Evolutionary conservation across 2,329 filamentous ascomycete species (phyloP).

Genomic region (Cladosporium phlei): DNA sequence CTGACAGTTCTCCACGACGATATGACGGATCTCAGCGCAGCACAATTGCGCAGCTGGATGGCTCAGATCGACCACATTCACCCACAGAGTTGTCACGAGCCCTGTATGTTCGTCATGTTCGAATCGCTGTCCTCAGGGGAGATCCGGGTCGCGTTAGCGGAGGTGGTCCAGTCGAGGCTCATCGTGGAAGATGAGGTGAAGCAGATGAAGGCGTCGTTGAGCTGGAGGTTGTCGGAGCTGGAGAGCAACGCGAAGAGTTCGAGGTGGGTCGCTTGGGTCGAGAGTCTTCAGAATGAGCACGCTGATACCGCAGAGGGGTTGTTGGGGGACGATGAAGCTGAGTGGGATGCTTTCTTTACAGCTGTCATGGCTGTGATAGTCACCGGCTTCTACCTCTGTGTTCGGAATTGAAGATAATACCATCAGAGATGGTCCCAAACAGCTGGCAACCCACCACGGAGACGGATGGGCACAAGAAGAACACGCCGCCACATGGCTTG

Average conservation of each 20-base stretch:
- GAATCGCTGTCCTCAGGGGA: background rate
- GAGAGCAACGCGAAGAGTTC: background rate
- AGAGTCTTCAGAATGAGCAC: background rate
- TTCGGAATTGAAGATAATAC: background rate
- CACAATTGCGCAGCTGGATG: background rate
- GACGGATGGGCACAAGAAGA: background rate
- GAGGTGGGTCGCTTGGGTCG: background rate
- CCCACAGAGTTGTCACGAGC: background rate
- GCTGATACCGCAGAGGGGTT: background rate
- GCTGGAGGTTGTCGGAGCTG: background rate
- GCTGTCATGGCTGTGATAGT: background rate
- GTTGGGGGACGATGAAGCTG: background rate
- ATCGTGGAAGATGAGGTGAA: background rate
- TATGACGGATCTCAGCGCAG: background rate
- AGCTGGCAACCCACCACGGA: background rate
- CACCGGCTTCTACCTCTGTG: background rate
- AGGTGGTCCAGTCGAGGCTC: conserved; percentile 2
- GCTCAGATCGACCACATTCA: background rate
- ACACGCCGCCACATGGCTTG: background rate
- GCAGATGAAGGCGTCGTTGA: background rate
- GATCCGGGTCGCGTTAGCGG: background rate
- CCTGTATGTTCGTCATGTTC: conserved; percentile 1
- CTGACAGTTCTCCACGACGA: background rate
- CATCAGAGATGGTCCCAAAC: too few relatives aligned
- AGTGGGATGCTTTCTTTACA: background rate